Conservation (phyloP, 192 early-diverging fungal genomes). For the Coemansia sp. region DNA sequence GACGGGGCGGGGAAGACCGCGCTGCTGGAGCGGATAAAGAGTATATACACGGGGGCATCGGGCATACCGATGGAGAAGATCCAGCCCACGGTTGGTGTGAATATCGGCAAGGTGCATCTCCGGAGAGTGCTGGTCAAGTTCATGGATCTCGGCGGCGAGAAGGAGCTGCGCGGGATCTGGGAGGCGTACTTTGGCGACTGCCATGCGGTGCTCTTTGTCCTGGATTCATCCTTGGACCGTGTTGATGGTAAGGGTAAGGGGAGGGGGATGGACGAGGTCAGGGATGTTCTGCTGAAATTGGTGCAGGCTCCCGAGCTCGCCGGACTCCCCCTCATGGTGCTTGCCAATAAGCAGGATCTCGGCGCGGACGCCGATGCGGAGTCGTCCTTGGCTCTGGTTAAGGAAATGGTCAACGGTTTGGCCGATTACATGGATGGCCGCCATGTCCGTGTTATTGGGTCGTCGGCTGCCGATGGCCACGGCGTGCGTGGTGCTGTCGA, state of each 20-base stretch:
- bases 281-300: slow-evolving; percentile 43
- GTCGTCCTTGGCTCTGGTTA: slow-evolving; percentile 71
- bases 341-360: slow-evolving; percentile 94
- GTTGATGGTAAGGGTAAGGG: slow-evolving; percentile 21
- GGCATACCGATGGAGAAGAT: slow-evolving; percentile 89
- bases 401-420: slow-evolving; percentile 90
- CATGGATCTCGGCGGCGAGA: slow-evolving; percentile 94
- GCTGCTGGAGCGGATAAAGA: slow-evolving; percentile 89
- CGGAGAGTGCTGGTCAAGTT: slow-evolving; percentile 66
- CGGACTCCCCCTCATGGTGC: slow-evolving; percentile 86
- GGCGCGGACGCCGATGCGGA: slow-evolving; percentile 52
- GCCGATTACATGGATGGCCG: slow-evolving; percentile 80
- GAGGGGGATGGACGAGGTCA: slow-evolving; percentile 58
- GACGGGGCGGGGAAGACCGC: slow-evolving; percentile 99
- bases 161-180: slow-evolving; percentile 89
- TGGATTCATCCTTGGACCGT: slow-evolving; percentile 75
- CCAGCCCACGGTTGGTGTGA: slow-evolving; percentile 91
- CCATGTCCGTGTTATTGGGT: slow-evolving; percentile 79
- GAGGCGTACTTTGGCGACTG: slow-evolving; percentile 90
- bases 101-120: slow-evolving; percentile 62
- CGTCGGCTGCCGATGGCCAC: slow-evolving; percentile 54
- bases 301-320: slow-evolving; percentile 73
- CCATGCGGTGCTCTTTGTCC: slow-evolving; percentile 92
- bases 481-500: slow-evolving; percentile 88
- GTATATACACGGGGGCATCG: slow-evolving; percentile 67